Conservation (phyloP, 169 alveolate genomes). For the Cryptosporidium parvum region DNA sequence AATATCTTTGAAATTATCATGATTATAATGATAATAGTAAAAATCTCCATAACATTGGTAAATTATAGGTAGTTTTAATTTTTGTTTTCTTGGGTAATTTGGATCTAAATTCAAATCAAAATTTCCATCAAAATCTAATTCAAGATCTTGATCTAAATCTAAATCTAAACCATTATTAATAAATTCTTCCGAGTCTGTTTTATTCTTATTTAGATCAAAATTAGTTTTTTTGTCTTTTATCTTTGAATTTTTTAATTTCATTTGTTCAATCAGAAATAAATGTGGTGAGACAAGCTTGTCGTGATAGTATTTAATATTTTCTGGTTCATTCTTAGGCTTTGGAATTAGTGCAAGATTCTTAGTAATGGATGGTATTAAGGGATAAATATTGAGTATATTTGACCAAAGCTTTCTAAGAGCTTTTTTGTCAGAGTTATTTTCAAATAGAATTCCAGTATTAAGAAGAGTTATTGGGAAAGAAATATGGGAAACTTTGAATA, state of each 20-base stretch:
- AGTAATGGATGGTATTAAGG: slow-evolving; percentile 43
- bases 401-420: slow-evolving; percentile 44
- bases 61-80: background rate
- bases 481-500: slow-evolving; percentile 33
- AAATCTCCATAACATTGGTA: slow-evolving; percentile 76
- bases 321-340: background rate
- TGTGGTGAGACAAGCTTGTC: slow-evolving; percentile 65
- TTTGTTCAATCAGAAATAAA: background rate
- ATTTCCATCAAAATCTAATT: background rate
- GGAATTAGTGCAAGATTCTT: slow-evolving; percentile 62
- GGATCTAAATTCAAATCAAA: background rate
- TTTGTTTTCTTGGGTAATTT: background rate
- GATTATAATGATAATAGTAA: slow-evolving; percentile 81
- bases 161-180: background rate
- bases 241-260: slow-evolving; percentile 2
- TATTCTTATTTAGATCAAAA: background rate
- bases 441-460: slow-evolving; percentile 39
- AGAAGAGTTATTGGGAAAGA: slow-evolving; percentile 29
- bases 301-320: background rate
- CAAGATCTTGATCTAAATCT: background rate
- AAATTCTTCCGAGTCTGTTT: background rate
- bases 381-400: slow-evolving; percentile 52
- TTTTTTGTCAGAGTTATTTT: background rate
- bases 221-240: background rate
- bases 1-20: slow-evolving; percentile 80